These are phyloP conservation scores for Cicer chorassanicum DNA, from an alignment of 306 rosid genomes.

Conservation along the genomic window DNA sequence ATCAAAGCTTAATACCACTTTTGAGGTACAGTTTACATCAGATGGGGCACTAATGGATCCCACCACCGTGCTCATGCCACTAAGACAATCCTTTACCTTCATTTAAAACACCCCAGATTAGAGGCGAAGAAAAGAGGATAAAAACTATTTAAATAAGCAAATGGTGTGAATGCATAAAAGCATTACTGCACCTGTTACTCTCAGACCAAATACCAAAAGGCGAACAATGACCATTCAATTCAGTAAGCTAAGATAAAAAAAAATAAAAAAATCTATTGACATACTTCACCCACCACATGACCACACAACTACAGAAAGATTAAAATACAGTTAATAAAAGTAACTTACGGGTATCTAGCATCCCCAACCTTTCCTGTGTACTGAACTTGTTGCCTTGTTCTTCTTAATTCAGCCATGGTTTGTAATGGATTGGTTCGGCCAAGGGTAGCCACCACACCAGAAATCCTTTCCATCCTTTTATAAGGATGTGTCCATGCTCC, in stretches of 20 bases:
- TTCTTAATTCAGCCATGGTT: slow-evolving; percentile 84
- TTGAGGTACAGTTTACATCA: neutral
- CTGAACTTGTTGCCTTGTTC: slow-evolving; percentile 91
- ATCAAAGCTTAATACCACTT: neutral
- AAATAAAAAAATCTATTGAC: neutral
- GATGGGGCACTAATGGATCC: neutral
- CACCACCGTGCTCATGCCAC: neutral
- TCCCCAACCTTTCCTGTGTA: slow-evolving; percentile 98
- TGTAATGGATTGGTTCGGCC: slow-evolving; percentile 95
- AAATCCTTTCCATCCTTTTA: slow-evolving; percentile 84
- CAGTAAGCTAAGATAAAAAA: slow-evolving; percentile 23
- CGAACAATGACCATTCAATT: neutral
- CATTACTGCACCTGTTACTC: neutral
- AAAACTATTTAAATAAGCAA: neutral
- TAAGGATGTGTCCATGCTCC: slow-evolving; percentile 98
- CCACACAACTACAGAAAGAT: slow-evolving; percentile 4
- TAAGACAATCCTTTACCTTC: neutral
- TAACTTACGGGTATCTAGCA: slow-evolving; percentile 97
- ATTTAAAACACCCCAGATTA: neutral
- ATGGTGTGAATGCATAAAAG: slow-evolving; percentile 6
- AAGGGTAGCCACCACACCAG: slow-evolving; percentile 86
- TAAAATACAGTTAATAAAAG: slow-evolving; percentile 40
- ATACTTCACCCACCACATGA: neutral
- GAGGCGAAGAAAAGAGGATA: neutral
- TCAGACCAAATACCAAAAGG: neutral